Conservation (phyloP, 768 basidiomycete species). For the Tubosaeta sp. region DNA sequence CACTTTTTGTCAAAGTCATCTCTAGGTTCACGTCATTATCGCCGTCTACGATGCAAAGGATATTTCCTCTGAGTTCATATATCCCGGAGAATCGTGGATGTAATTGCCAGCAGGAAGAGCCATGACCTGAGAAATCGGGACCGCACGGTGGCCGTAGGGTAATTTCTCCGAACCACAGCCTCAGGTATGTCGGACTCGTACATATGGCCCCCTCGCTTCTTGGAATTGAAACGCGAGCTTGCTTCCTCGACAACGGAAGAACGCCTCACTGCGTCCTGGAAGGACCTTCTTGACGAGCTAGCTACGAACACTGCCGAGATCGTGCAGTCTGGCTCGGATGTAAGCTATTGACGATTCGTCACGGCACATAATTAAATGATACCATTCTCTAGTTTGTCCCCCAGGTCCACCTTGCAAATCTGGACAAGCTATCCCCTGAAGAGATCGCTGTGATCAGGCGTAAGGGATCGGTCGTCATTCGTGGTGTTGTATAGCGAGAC, state of each 20-base stretch:
- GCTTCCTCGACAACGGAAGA: conserved; percentile 45
- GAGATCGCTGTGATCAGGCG: conserved; percentile 47
- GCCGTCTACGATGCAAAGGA: not conserved
- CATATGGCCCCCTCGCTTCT: conserved; percentile 40
- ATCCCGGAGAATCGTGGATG: conserved; percentile 11
- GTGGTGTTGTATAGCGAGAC: conserved; percentile 55
- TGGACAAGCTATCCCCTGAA: conserved; percentile 43
- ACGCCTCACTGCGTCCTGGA: conserved; percentile 52
- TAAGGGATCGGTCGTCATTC: conserved; percentile 60
- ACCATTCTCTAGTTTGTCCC: conserved; percentile 49
- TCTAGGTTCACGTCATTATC: too few relatives aligned
- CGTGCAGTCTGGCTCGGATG: conserved; percentile 44
- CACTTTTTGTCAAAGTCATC: too few relatives aligned
- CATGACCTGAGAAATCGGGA: not conserved
- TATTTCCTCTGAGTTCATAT: not conserved
- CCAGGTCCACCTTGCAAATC: conserved; percentile 53
- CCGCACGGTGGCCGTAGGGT: conserved; percentile 7
- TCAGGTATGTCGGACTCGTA: conserved; percentile 14
- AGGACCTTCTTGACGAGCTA: conserved; percentile 51
- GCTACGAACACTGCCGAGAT: conserved; percentile 43
- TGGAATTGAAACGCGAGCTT: conserved; percentile 56
- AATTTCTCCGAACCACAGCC: not conserved
- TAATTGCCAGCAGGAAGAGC: not conserved
- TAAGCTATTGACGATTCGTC: conserved; percentile 22
- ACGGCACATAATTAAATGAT: not conserved